Evolutionary conservation across 2,329 filamentous ascomycete genomes (phyloP).

Genomic region (Xylaria multiplex): DNA sequence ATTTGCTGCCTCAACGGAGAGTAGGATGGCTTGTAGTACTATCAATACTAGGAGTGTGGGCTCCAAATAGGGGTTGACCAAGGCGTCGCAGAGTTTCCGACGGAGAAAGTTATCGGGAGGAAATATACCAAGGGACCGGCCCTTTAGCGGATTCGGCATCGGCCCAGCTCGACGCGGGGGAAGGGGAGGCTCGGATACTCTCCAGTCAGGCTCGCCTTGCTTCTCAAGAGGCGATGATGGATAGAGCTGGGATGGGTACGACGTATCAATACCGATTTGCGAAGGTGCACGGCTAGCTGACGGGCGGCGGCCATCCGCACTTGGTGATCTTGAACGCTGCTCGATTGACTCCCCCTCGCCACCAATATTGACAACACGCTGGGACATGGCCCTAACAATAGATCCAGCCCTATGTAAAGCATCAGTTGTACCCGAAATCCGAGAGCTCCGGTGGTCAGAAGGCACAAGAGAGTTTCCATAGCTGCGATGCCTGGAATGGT

Average conservation of each 20-base stretch:
- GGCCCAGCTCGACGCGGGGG: constrained; percentile 50
- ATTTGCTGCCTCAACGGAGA: constrained; percentile 82
- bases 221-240: constrained; percentile 60
- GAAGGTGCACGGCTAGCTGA: constrained; percentile 54
- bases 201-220: constrained; percentile 49
- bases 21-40: constrained; percentile 84
- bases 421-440: constrained; percentile 70
- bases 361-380: constrained; percentile 96
- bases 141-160: constrained; percentile 81
- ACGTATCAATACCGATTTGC: constrained; percentile 58
- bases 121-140: constrained; percentile 87
- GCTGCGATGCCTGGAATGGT: constrained; percentile 62
- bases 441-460: constrained; percentile 63
- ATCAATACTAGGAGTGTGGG: constrained; percentile 88
- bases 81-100: constrained; percentile 78
- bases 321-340: constrained; percentile 70
- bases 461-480: constrained; percentile 68
- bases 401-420: constrained; percentile 77
- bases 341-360: constrained; percentile 89
- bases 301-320: constrained; percentile 61
- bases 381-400: constrained; percentile 87
- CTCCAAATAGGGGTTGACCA: constrained; percentile 88
- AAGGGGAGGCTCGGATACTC: constrained; percentile 46
- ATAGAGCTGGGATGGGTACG: constrained; percentile 62
- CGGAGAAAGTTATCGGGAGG: constrained; percentile 80